These are phyloP conservation scores for Geotrichum candidum DNA, from an alignment of 1,139 yeast species.

Conservation along the genomic window DNA sequence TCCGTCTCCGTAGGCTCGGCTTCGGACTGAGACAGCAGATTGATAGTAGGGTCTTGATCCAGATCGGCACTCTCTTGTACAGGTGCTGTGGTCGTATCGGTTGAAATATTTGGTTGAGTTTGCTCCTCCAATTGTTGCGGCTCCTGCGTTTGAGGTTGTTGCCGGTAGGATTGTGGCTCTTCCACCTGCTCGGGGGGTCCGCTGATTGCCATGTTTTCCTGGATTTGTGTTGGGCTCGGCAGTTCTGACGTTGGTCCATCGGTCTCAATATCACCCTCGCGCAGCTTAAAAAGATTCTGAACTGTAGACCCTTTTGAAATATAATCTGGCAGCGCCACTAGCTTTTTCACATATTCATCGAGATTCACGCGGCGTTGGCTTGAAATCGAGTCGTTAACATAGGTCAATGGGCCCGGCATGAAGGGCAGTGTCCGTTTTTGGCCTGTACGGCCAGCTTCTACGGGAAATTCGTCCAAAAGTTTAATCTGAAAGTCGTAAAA, in stretches of 20 bases:
- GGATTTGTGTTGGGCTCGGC: constrained; percentile 37
- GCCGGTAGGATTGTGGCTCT: constrained; percentile 1
- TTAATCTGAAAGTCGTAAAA: constrained; percentile 90
- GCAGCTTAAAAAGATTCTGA: constrained; percentile 60
- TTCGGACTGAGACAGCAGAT: background rate
- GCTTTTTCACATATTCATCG: constrained; percentile 72
- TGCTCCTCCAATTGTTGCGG: background rate
- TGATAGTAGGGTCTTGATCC: background rate
- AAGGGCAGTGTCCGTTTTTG: constrained; percentile 77
- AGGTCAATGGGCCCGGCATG: constrained; percentile 93
- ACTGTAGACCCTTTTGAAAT: constrained; percentile 65
- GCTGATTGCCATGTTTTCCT: background rate
- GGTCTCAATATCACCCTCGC: constrained; percentile 55
- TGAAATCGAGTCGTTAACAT: constrained; percentile 87
- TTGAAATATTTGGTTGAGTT: background rate
- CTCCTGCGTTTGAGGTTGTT: constrained; percentile 1
- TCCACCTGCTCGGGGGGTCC: background rate
- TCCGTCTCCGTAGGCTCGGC: background rate
- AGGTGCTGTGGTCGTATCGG: background rate
- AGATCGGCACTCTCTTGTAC: background rate
- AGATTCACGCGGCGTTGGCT: constrained; percentile 79
- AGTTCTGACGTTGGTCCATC: constrained; percentile 37
- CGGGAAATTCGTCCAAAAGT: constrained; percentile 78
- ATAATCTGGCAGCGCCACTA: constrained; percentile 69
- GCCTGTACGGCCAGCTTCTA: constrained; percentile 85